phyloP scores from a whole-genome alignment of 139 green algal species.

The Yamagishiella unicocca region DNA sequence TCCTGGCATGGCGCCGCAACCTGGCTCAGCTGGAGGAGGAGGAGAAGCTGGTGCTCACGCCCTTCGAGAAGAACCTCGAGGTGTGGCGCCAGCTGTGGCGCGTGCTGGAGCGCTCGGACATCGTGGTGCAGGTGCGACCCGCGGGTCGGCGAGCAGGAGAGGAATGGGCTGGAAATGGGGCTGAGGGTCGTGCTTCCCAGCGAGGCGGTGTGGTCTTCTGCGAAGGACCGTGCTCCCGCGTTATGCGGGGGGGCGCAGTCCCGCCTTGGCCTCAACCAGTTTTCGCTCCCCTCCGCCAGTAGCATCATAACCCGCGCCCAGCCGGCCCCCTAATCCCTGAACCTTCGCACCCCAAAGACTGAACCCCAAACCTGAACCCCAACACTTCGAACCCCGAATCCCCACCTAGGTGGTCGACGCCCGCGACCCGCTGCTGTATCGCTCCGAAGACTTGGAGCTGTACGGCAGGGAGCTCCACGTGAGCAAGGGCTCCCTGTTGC shows the following conservation, averaged over 20 bases:
- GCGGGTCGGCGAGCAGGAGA: neutral
- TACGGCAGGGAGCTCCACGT: conserved; percentile 80
- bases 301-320: too few species aligned
- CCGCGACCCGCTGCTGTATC: conserved; percentile 95
- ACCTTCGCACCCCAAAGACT: too few species aligned
- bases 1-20: conserved; percentile 92
- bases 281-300: too few species aligned
- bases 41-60: conserved; percentile 92
- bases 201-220: too few species aligned
- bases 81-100: conserved; percentile 99
- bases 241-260: too few species aligned
- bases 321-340: too few species aligned
- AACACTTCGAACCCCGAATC: too few species aligned
- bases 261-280: too few species aligned
- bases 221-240: too few species aligned
- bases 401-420: conserved; percentile 97
- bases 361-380: neutral
- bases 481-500: conserved; percentile 83
- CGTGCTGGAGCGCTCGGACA: conserved; percentile 94
- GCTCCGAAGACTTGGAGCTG: conserved; percentile 84
- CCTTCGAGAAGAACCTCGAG: conserved; percentile 99
- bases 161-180: neutral
- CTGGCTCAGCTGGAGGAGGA: conserved; percentile 87
- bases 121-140: conserved; percentile 88
- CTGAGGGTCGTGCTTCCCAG: too few species aligned